Conservation (phyloP, 306 rosid genomes). For the Boehmeria nivea region DNA sequence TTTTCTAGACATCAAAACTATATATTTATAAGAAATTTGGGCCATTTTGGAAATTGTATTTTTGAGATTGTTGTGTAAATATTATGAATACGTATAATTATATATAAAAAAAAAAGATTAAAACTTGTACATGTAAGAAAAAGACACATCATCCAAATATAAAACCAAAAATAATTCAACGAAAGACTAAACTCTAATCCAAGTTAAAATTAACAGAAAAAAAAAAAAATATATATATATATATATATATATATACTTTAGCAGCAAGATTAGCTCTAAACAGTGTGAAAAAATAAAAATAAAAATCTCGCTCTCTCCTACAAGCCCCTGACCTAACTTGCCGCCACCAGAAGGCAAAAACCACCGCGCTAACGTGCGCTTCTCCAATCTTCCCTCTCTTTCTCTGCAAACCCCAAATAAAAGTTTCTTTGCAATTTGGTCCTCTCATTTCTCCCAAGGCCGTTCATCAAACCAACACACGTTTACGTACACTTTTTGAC, state of each 20-base stretch:
- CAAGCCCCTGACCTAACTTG: background rate
- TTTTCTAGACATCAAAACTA: too few species aligned
- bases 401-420: too few species aligned
- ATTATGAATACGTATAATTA: too few species aligned
- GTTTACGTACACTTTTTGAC: background rate
- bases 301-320: background rate
- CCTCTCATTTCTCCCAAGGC: background rate
- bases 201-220: background rate
- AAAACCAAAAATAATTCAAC: too few species aligned
- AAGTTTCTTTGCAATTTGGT: too few species aligned
- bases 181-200: background rate
- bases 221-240: background rate
- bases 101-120: too few species aligned
- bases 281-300: background rate
- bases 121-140: too few species aligned
- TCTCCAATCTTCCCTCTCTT: too few species aligned
- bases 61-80: too few species aligned
- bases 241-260: background rate
- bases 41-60: too few species aligned
- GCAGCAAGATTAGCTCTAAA: background rate
- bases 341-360: background rate
- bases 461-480: background rate
- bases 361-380: constrained; percentile 11
- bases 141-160: too few species aligned
- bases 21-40: too few species aligned